Percentiles rank a stretch among this genome's conserved stretches.
Conservation (phyloP, 23 red algal genomes). For the Chondrus crispus region DNA sequence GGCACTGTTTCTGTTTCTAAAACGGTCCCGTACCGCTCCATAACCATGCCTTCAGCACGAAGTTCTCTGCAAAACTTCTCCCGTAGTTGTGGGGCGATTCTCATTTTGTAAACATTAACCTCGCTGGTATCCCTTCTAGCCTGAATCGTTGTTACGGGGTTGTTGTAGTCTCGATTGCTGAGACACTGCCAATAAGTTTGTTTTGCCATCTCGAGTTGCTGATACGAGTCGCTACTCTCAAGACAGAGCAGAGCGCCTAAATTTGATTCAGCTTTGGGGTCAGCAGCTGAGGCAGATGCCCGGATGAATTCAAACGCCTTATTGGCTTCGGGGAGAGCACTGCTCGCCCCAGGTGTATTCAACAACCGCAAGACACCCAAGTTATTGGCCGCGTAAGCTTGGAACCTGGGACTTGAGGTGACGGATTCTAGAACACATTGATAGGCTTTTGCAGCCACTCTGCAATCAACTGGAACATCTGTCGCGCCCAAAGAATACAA, state of each 20-base stretch:
- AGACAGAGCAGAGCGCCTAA: conserved; percentile 9
- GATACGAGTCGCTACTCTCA: neutral
- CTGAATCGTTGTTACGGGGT: conserved; percentile 12
- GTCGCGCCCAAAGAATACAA: conserved; percentile 13
- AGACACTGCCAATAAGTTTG: conserved; percentile 24
- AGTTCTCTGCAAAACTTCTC: conserved; percentile 41
- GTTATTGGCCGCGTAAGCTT: conserved; percentile 53
- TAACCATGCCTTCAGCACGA: neutral
- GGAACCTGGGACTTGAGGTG: conserved; percentile 9
- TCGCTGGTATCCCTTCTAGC: neutral
- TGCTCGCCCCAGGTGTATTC: neutral
- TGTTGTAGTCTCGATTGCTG: neutral
- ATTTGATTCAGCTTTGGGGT: conserved; percentile 36
- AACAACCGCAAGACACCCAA: conserved; percentile 30
- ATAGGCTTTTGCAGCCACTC: conserved; percentile 14
- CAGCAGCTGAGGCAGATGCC: neutral
- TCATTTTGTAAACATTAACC: conserved; percentile 12
- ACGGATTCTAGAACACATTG: conserved; percentile 15
- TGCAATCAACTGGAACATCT: conserved; percentile 29
- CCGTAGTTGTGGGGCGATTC: neutral
- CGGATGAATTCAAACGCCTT: neutral
- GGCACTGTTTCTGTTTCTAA: neutral
- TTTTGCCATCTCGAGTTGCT: neutral
- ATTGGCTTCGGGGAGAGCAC: neutral
- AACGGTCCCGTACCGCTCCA: conserved; percentile 27